Evolutionary conservation across 768 basidiomycete genomes (phyloP), one percentile per base, ranked within the genome.

Genomic region (Mycena vulgaris): DNA sequence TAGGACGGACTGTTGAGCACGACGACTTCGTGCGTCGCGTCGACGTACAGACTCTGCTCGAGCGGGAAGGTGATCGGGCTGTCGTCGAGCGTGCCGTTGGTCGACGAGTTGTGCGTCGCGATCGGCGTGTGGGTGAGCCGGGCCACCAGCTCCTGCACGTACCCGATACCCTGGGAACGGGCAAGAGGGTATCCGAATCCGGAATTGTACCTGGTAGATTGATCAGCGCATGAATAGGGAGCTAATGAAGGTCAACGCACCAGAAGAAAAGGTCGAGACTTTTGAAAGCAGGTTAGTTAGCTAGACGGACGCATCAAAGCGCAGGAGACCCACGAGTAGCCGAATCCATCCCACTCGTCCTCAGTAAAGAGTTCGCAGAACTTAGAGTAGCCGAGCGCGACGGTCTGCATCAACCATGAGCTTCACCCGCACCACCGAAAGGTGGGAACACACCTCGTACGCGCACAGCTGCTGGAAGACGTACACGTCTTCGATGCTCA

Each of bases 281-380:
- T n/a, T 48, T 16, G 35, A 35, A 48, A 25, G 33, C 28, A 40
- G 69, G 51, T 42, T 63, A 14, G 37, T n/a, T n/a, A 30, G 6
- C 13, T 30, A 27, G 7, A n/a, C n/a, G n/a, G n/a, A 11, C 1
- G 23, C 9, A 42, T 13, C 25, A 28, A 39, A 21, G 45, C 30
- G 30, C 17, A 49, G 25, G 17, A 47, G 28, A 82, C 92, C 64
- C 72, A 94, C 89, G 92, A 86, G 70, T 98, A 97, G 78, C 95
- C 89, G 78, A 96, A 97, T 0, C 95, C 95, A 77, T 94, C 92
- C 96, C 96, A 98, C 80, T 98, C 96, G 49, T 94, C 90, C 75
- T 92, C 87, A 0, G 95, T 95, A 80, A 98, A 98, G 3, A 98
- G 83, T 63, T 91, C 90, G 72, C 96, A 98, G 82, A 97, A 98